Percentiles rank a stretch among this genome's conserved stretches.
Evolutionary conservation across 768 basidiomycete genomes (phyloP).

Genomic region (Boletus speciosus): DNA sequence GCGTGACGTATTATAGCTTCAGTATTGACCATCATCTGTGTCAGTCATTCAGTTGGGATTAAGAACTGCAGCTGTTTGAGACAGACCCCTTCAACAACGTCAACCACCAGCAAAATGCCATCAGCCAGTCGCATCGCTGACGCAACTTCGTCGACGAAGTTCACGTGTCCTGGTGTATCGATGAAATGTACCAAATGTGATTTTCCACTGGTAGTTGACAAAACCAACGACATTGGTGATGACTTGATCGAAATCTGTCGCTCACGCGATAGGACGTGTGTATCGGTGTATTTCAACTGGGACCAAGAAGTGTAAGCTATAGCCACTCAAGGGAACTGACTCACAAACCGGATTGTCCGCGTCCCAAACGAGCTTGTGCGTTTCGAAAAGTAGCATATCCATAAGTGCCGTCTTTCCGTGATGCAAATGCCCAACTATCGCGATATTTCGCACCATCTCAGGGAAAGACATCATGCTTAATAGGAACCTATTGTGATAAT

Average conservation of each 20-base stretch:
- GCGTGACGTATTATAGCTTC: conserved; percentile 87
- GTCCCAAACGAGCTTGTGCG: conserved; percentile 93
- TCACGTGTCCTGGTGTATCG: conserved; percentile 97
- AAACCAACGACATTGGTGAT: conserved; percentile 90
- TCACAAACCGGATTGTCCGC: conserved; percentile 77
- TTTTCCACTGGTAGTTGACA: conserved; percentile 83
- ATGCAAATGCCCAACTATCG: conserved; percentile 93
- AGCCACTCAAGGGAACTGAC: conserved; percentile 8
- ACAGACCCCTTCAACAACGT: conserved; percentile 96
- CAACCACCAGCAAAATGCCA: conserved; percentile 90
- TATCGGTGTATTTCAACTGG: conserved; percentile 94
- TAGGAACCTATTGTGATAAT: conserved; percentile 63
- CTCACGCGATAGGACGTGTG: conserved; percentile 82
- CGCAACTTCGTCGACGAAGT: conserved; percentile 98
- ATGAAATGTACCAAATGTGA: conserved; percentile 91
- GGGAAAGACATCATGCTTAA: conserved; percentile 89
- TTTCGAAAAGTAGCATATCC: conserved; percentile 97
- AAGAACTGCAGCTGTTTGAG: neutral
- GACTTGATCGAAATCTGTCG: conserved; percentile 96
- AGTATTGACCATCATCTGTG: conserved; percentile 87
- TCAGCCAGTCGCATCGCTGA: conserved; percentile 83
- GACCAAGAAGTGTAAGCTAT: conserved; percentile 18
- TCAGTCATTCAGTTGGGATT: conserved; percentile 10
- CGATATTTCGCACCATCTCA: conserved; percentile 94
- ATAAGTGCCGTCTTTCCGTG: conserved; percentile 96